Base-by-base conservation (phyloP, 2,329 filamentous ascomycete species). In the Epichloe elymi region DNA sequence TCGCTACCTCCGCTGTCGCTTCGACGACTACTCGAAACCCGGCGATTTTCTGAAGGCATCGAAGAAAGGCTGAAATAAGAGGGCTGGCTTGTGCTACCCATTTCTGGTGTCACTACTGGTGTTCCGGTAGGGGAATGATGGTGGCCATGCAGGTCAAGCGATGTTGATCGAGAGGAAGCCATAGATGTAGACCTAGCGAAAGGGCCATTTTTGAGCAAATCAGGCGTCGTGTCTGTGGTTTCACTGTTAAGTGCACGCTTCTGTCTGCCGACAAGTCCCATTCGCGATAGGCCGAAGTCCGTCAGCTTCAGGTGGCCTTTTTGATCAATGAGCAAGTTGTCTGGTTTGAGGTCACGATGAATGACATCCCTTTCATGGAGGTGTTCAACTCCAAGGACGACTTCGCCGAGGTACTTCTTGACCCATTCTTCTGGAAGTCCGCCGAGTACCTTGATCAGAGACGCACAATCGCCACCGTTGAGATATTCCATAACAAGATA, bases 401-500 rank as follows among this genome's bases (percentile, higher is more conserved):
- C 91, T 69, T 98, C 93, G 3, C 88, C 93, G 39, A 97, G 77
- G 63, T 98, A 98, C 65, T 95, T 97, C 72, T 94, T 94, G 3
- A 88, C 89, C 94, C 94, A 98, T 58, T 97, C 91, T 70, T 98
- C 94, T 0, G 90, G 86, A 20, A 98, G 74, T 3, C 88, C 89
- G 33, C 90, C 90, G 1, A 98, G 76, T 26, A 95, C 83, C 65
- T 97, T 98, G 70, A 97, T 93, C 49, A 98, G 74, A 5, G 93
- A 95, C 46, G 94, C 93, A 64, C 91, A 98, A 62, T 98, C 93
- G 44, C 93, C 93, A 37, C 93, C 93, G 59, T 97, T 98, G 52
- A 98, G 76, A 68, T 98, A 98, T 64, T 98, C 93, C 93, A 98
- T 98, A 23, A 98, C 93, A 53, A 98, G 76, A 64, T 97, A 98